These are phyloP conservation scores for Prunus salicina DNA, from an alignment of 306 rosid species.

Conservation along the genomic window DNA sequence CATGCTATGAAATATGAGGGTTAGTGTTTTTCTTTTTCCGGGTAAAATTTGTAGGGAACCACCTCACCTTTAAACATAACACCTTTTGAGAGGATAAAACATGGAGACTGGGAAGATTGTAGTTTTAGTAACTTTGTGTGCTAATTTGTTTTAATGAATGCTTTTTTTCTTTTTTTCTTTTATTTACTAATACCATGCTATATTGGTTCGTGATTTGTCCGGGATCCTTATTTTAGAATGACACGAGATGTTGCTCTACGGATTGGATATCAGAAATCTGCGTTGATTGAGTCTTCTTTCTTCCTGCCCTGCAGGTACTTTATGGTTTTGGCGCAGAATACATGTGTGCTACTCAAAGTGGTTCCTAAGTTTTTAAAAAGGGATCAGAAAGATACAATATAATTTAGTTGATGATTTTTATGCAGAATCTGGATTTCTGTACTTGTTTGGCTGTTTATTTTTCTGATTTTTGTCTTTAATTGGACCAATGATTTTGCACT, in stretches of 20 bases:
- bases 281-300: slow-evolving; percentile 81
- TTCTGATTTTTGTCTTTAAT: no score
- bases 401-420: no score
- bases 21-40: background rate
- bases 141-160: background rate
- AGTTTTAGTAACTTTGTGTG: background rate
- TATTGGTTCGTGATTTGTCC: slow-evolving; percentile 30
- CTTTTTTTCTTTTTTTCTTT: background rate
- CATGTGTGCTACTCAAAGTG: background rate
- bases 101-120: background rate
- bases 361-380: no score
- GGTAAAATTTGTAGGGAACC: background rate
- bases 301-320: slow-evolving; percentile 91
- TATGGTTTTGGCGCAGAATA: background rate
- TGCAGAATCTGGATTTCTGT: no score
- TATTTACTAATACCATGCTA: slow-evolving; percentile 4
- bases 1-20: background rate
- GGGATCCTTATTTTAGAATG: slow-evolving; percentile 99
- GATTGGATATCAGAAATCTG: slow-evolving; percentile 76
- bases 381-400: no score
- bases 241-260: slow-evolving; percentile 95
- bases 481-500: no score
- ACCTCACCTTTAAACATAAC: background rate
- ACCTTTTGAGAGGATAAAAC: background rate
- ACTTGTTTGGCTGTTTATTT: no score